Evolutionary conservation across 2,329 filamentous ascomycete species (phyloP).

Genomic region (Sporothrix curviconia): DNA sequence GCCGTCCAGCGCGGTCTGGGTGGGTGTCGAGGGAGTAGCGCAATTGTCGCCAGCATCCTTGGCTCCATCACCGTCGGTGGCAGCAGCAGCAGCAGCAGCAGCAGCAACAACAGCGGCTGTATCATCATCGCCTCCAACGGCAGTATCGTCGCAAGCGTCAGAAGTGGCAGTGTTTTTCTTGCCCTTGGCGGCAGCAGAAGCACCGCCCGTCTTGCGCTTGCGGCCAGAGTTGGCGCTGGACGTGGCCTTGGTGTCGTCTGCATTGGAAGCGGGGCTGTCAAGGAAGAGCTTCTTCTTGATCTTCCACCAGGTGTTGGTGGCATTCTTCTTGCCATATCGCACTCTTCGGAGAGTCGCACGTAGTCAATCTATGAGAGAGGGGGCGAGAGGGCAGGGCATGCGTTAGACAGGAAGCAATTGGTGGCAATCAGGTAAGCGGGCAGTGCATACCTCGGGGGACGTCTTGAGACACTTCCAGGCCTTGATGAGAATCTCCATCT

Average conservation of each 20-base stretch:
- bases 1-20: too few relatives aligned
- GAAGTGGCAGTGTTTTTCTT: too few relatives aligned
- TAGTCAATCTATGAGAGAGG: constrained; percentile 23
- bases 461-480: constrained; percentile 24
- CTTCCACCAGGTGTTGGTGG: constrained; percentile 22
- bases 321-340: constrained; percentile 20
- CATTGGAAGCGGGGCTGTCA: background rate
- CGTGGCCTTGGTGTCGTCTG: background rate
- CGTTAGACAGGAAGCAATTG: background rate
- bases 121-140: too few relatives aligned
- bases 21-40: too few relatives aligned
- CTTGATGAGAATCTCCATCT: constrained; percentile 22
- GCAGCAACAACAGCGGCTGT: too few relatives aligned
- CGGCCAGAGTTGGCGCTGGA: constrained; percentile 9
- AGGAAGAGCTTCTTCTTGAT: constrained; percentile 25
- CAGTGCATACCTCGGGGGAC: constrained; percentile 22
- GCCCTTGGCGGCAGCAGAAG: too few relatives aligned
- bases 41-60: too few relatives aligned
- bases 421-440: background rate
- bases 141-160: too few relatives aligned
- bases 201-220: constrained; percentile 23
- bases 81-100: too few relatives aligned
- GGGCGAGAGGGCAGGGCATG: too few relatives aligned
- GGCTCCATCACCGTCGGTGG: too few relatives aligned
- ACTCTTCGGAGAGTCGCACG: constrained; percentile 19